phyloP scores from a whole-genome alignment of 306 rosid genomes.

The Abrus precatorius region DNA sequence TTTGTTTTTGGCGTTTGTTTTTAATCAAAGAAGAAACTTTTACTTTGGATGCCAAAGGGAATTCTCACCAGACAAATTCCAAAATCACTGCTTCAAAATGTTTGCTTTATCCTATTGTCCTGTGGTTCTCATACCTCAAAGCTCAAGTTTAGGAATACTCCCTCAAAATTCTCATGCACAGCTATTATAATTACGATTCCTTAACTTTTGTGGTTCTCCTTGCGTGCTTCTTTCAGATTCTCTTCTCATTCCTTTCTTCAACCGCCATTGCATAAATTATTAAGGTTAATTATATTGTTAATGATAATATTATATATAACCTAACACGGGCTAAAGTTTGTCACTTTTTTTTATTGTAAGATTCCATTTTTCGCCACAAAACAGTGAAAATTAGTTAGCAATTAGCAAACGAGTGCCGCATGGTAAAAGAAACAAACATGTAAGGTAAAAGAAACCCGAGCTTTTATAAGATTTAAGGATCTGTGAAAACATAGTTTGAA shows the following conservation, averaged over 20 bases:
- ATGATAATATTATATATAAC: not conserved
- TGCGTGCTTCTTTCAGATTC: conserved; percentile 56
- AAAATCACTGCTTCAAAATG: conserved; percentile 44
- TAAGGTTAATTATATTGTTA: not conserved
- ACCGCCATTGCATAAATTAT: conserved; percentile 23
- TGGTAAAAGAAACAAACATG: not conserved
- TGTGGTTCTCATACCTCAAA: conserved; percentile 55
- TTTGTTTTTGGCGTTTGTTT: conserved; percentile 51
- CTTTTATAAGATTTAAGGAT: not conserved
- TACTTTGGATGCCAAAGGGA: conserved; percentile 49
- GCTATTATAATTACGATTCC: conserved; percentile 30
- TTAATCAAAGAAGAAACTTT: conserved; percentile 37
- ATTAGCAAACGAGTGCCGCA: not conserved
- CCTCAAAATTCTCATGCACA: conserved; percentile 54
- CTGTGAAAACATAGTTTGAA: conserved; percentile 7
- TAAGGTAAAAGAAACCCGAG: conserved; percentile 1
- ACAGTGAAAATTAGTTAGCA: conserved; percentile 38
- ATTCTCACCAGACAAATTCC: conserved; percentile 53
- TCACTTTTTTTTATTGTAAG: conserved; percentile 31
- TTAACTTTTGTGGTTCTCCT: conserved; percentile 60
- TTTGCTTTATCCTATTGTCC: conserved; percentile 60
- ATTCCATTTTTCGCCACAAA: conserved; percentile 18
- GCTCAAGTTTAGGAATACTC: conserved; percentile 62
- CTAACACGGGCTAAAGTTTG: conserved; percentile 33
- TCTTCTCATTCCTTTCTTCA: conserved; percentile 52